phyloP scores from a whole-genome alignment of 108 stramenopile species.

The Conticribra weissflogii region DNA sequence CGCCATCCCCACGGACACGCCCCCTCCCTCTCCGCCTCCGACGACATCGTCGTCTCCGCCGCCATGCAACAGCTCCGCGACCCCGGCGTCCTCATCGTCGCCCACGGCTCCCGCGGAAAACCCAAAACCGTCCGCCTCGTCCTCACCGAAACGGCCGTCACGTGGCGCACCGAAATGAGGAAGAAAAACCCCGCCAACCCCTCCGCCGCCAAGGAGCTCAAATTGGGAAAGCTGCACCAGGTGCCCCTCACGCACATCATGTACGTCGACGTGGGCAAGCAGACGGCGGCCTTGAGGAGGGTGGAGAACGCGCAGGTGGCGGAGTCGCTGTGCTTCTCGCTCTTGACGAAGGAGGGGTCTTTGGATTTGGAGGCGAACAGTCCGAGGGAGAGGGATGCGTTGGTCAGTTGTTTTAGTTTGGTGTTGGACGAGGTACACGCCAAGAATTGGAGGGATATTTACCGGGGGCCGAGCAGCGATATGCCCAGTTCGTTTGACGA shows the following conservation, averaged over 20 bases:
- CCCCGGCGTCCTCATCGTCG: slow-evolving; percentile 72
- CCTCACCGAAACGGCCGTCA: slow-evolving; percentile 78
- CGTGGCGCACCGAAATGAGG: slow-evolving; percentile 85
- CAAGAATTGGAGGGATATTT: slow-evolving; percentile 90
- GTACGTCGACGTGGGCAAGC: slow-evolving; percentile 90
- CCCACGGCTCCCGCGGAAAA: slow-evolving; percentile 82
- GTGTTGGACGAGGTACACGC: slow-evolving; percentile 90
- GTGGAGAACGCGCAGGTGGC: slow-evolving; percentile 82
- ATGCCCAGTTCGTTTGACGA: slow-evolving; percentile 77
- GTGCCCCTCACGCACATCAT: slow-evolving; percentile 85
- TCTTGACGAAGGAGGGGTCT: slow-evolving; percentile 86
- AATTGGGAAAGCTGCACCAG: slow-evolving; percentile 85
- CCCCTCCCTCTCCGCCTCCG: slow-evolving; percentile 2
- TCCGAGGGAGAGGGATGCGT: slow-evolving; percentile 78
- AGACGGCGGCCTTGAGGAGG: slow-evolving; percentile 81
- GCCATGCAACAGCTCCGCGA: slow-evolving; percentile 81
- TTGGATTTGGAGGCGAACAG: slow-evolving; percentile 84
- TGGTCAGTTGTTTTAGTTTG: slow-evolving; percentile 80
- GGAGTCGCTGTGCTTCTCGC: slow-evolving; percentile 79
- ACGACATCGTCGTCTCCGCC: slow-evolving; percentile 27
- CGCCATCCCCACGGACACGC: slow-evolving; percentile 3
- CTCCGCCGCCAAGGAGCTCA: slow-evolving; percentile 30
- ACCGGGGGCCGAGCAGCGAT: slow-evolving; percentile 80
- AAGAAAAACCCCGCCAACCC: slow-evolving; percentile 59
- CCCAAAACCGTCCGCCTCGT: slow-evolving; percentile 85